Conservation (phyloP, 2,329 filamentous ascomycete genomes). For the Ophiobolus disseminans region DNA sequence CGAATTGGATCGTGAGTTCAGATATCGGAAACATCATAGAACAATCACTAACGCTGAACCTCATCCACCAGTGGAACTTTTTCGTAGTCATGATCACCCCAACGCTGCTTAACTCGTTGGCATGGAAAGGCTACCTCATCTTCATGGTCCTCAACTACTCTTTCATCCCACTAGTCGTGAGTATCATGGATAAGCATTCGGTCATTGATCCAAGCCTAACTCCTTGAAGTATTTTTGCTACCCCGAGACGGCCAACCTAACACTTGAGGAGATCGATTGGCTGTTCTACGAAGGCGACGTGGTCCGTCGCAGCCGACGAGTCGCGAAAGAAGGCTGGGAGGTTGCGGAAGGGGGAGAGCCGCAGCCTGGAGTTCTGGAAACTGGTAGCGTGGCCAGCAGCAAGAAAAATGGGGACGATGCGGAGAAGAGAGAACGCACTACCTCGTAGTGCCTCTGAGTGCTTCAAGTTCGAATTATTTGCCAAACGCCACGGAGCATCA, state of each 20-base stretch:
- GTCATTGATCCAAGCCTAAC: constrained; percentile 3
- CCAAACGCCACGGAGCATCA: too few species aligned
- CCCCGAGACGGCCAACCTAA: constrained; percentile 45
- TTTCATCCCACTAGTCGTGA: constrained; percentile 53
- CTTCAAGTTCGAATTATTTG: background rate
- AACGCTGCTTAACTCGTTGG: constrained; percentile 55
- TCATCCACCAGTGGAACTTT: too few species aligned
- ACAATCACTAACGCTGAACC: too few species aligned
- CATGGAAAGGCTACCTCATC: constrained; percentile 62
- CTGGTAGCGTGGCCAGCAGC: constrained; percentile 16
- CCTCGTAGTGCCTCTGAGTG: background rate
- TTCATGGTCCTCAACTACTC: constrained; percentile 59
- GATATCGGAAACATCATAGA: too few species aligned
- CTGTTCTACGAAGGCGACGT: constrained; percentile 42
- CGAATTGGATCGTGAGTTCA: constrained; percentile 61
- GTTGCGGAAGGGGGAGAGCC: constrained; percentile 16
- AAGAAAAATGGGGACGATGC: constrained; percentile 16
- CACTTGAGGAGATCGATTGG: constrained; percentile 47
- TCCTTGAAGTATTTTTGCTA: constrained; percentile 51
- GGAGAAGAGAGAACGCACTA: constrained; percentile 15
- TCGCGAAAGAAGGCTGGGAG: constrained; percentile 37
- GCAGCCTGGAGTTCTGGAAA: constrained; percentile 16
- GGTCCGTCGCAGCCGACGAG: constrained; percentile 24
- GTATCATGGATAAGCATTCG: constrained; percentile 1
- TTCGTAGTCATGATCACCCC: constrained; percentile 63